Evolutionary conservation across 139 green algal genomes (phyloP), one percentile per base, ranked within the genome.

Genomic region (Yamagishiella unicocca): DNA sequence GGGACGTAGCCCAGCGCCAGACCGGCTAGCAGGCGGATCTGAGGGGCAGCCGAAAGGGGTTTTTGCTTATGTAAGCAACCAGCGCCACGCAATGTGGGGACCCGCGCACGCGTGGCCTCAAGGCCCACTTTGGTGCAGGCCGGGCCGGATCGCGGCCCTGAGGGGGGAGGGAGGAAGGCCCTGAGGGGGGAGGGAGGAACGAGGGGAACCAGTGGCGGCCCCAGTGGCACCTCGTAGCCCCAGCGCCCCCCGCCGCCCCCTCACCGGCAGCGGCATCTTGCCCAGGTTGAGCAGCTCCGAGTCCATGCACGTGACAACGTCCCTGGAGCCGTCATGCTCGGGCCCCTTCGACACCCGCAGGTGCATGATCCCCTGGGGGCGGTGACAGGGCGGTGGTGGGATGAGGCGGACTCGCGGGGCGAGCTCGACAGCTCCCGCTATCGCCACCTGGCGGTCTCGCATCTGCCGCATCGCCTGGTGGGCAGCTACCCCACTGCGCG

Each of bases 331-430:
- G 33, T 83, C 76, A 21, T 19, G 4, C 9, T 53, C 53, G 53
- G 76, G 1, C 33, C 76, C 76, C 76, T 71, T 71, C 53, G 27
- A 50, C 35, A 83, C 38, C 53, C 76, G 76, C 76, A 83, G 53
- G 3, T 67, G n/a, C 14, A 68, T 19, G 46, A 33, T 31, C 21
- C 19, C 74, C 74, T 82, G 33, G 14, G 5, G 64, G 31, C 66
- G 7, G 8, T 33, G n/a, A n/a, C n/a, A n/a, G n/a, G n/a, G n/a
- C n/a, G n/a, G n/a, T n/a, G n/a, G n/a, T n/a, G n/a, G n/a, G n/a
- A n/a, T n/a, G n/a, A n/a, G n/a, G n/a, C n/a, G n/a, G n/a, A n/a
- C n/a, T n/a, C n/a, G n/a, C n/a, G n/a, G n/a, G n/a, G n/a, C n/a
- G n/a, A n/a, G n/a, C n/a, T n/a, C n/a, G n/a, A n/a, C n/a, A n/a